phyloP scores from a whole-genome alignment of 768 basidiomycete species.

The Auriscalpium orientale region DNA sequence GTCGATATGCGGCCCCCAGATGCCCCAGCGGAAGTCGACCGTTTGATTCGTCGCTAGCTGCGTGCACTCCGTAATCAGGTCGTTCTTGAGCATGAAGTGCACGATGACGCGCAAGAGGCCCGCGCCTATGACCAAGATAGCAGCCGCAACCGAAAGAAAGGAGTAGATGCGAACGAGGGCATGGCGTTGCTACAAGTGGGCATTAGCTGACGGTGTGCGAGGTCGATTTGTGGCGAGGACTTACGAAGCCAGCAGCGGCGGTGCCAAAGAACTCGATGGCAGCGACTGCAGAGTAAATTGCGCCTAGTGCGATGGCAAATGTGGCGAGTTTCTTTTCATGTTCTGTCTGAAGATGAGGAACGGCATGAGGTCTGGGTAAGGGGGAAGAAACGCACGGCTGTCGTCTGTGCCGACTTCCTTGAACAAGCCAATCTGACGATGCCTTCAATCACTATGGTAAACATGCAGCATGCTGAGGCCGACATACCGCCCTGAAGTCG shows the following conservation, averaged over 20 bases:
- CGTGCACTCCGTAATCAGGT: slow-evolving; percentile 51
- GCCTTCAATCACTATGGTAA: not conserved
- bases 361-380: not conserved
- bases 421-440: slow-evolving; percentile 54
- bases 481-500: slow-evolving; percentile 15
- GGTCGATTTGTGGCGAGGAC: slow-evolving; percentile 18
- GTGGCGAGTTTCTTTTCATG: slow-evolving; percentile 38
- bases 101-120: slow-evolving; percentile 49
- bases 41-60: slow-evolving; percentile 28
- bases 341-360: slow-evolving; percentile 25
- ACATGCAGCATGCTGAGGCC: not conserved
- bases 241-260: slow-evolving; percentile 40
- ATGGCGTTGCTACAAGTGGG: slow-evolving; percentile 24
- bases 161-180: slow-evolving; percentile 49
- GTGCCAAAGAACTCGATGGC: slow-evolving; percentile 52
- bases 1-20: slow-evolving; percentile 22
- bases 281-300: slow-evolving; percentile 42
- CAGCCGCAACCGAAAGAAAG: slow-evolving; percentile 37
- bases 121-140: slow-evolving; percentile 42
- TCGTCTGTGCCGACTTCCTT: slow-evolving; percentile 41
- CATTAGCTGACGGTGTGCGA: not conserved
- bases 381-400: slow-evolving; percentile 32
- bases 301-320: slow-evolving; percentile 53
- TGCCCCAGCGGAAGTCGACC: slow-evolving; percentile 21
- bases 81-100: slow-evolving; percentile 64